These are phyloP conservation scores for Trypanosoma melophagium DNA, from an alignment of 208 protist genomes.

Conservation along the genomic window DNA sequence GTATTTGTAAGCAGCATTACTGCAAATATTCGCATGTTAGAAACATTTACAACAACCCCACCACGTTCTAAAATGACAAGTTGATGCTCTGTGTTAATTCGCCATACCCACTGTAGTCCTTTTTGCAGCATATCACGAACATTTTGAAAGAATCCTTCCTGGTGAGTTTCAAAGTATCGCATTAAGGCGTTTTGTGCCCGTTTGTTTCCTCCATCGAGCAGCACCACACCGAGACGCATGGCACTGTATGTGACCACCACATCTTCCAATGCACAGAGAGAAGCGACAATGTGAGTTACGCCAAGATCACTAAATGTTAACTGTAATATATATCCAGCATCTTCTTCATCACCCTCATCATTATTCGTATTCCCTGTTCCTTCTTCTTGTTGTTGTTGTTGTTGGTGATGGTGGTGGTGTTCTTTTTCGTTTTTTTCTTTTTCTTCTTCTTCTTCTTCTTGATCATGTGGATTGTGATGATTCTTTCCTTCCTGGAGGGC, in stretches of 20 bases:
- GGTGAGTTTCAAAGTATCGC: constrained; percentile 59
- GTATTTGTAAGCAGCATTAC: constrained; percentile 13
- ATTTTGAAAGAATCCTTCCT: constrained; percentile 80
- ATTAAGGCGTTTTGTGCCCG: constrained; percentile 58
- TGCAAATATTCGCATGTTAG: constrained; percentile 6
- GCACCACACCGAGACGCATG: constrained; percentile 50
- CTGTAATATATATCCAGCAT: constrained; percentile 51
- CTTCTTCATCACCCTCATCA: neutral
- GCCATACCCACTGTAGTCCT: constrained; percentile 44
- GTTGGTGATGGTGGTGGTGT: neutral
- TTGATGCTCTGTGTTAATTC: constrained; percentile 62
- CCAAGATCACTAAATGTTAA: constrained; percentile 57
- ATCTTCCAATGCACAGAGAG: constrained; percentile 52
- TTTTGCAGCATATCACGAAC: constrained; percentile 52
- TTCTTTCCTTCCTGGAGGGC: constrained; percentile 23
- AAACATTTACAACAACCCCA: constrained; percentile 5
- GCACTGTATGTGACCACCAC: constrained; percentile 67
- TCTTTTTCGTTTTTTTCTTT: neutral
- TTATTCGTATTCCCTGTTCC: neutral
- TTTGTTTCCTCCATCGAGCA: constrained; percentile 79
- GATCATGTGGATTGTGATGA: neutral
- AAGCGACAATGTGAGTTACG: constrained; percentile 51
- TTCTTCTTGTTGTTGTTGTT: neutral
- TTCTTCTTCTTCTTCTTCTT: neutral
- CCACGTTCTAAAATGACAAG: constrained; percentile 60